A percentile compares a stretch with the other conserved stretches of the same genome.
Evolutionary conservation across 345 rosid species (phyloP).

Genomic region (Moringa oleifera): DNA sequence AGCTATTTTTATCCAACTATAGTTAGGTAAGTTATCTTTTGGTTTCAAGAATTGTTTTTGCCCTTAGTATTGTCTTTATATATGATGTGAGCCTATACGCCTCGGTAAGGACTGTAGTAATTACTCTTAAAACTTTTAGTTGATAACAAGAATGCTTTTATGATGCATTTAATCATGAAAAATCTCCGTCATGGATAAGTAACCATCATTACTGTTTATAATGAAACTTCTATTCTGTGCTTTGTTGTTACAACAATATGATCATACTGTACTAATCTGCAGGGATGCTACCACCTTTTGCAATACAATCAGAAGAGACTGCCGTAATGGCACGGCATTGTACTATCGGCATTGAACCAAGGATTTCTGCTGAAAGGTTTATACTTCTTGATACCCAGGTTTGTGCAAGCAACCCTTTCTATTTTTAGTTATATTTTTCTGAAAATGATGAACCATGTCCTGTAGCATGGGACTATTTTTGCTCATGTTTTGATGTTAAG

Average conservation of each 20-base stretch:
- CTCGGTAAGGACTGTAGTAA: too few species aligned
- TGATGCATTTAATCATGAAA: too few species aligned
- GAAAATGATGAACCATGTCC: neutral
- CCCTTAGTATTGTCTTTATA: too few species aligned
- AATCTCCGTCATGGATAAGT: neutral
- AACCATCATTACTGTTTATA: neutral
- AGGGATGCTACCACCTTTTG: constrained; percentile 82
- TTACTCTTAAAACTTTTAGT: too few species aligned
- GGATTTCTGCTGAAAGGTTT: constrained; percentile 69
- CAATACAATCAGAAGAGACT: constrained; percentile 56
- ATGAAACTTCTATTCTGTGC: neutral
- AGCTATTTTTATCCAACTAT: too few species aligned
- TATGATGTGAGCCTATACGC: too few species aligned
- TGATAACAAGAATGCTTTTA: too few species aligned
- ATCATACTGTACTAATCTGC: constrained; percentile 13
- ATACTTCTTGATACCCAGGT: constrained; percentile 86
- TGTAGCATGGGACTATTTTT: neutral
- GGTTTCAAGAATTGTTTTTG: too few species aligned
- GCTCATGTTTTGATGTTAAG: neutral
- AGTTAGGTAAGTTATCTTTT: too few species aligned
- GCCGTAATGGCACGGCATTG: constrained; percentile 67
- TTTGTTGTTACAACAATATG: neutral
- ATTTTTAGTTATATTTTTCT: neutral
- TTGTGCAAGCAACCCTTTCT: neutral
- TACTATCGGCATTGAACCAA: constrained; percentile 69